phyloP scores from a whole-genome alignment of 768 basidiomycete genomes.

The Phanerodontia chrysosporium region DNA sequence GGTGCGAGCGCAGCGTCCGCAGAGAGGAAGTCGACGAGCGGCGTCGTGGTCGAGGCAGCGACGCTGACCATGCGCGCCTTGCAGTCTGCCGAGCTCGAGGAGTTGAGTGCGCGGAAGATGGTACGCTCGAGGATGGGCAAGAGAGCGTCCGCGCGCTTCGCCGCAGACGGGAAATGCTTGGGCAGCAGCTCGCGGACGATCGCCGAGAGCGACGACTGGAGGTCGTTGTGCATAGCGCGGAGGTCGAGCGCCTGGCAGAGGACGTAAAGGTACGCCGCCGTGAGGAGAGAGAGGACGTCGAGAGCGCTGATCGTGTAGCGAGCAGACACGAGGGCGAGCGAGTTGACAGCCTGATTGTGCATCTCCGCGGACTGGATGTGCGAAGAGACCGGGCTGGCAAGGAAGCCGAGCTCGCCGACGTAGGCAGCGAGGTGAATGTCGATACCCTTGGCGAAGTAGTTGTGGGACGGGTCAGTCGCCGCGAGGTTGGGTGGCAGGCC shows the following conservation, averaged over 20 bases:
- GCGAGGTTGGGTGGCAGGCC: constrained; percentile 79
- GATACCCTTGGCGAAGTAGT: constrained; percentile 82
- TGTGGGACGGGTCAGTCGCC: constrained; percentile 73
- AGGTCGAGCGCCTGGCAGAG: constrained; percentile 86
- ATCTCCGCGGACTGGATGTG: constrained; percentile 86
- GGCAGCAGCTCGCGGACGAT: constrained; percentile 50
- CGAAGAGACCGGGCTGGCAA: constrained; percentile 81
- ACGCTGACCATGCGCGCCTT: constrained; percentile 65
- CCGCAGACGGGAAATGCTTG: constrained; percentile 31
- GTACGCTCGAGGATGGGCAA: constrained; percentile 34
- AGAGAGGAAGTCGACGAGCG: constrained; percentile 59
- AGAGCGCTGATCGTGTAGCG: constrained; percentile 75
- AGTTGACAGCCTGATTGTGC: constrained; percentile 91
- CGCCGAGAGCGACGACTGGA: constrained; percentile 41
- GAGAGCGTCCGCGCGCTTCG: constrained; percentile 16
- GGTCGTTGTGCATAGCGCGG: constrained; percentile 68
- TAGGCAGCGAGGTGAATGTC: constrained; percentile 85
- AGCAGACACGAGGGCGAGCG: constrained; percentile 78
- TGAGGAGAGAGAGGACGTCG: constrained; percentile 72
- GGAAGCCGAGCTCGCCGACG: constrained; percentile 73
- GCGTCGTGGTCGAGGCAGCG: constrained; percentile 54
- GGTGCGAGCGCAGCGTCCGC: constrained; percentile 15
- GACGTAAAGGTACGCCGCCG: constrained; percentile 71
- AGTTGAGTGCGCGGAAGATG: constrained; percentile 54
- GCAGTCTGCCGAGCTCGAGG: constrained; percentile 70